A percentile compares a stretch with the other conserved stretches of the same genome.
These are phyloP conservation scores for Echeveria elegans DNA, from an alignment of 164 flowering plant species.

Conservation along the genomic window DNA sequence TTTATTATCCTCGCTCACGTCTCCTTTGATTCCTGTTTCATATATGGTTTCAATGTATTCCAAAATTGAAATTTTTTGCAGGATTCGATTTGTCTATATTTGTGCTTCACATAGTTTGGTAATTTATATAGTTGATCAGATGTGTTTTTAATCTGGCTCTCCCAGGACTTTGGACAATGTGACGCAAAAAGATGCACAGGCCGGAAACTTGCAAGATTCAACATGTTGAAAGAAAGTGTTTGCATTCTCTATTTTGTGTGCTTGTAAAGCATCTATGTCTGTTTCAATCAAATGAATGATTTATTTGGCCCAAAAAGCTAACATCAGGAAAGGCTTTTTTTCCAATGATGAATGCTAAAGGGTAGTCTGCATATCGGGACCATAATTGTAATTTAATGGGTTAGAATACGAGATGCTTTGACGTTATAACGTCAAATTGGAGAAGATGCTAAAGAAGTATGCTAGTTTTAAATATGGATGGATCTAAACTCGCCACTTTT, in stretches of 20 bases:
- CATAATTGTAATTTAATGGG: neutral
- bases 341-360: neutral
- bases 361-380: neutral
- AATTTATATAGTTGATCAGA: neutral
- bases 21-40: no score
- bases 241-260: neutral
- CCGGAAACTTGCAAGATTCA: constrained; percentile 92
- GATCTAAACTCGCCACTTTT: no score
- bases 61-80: no score
- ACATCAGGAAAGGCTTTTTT: neutral
- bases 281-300: neutral
- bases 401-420: no score
- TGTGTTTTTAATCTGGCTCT: constrained; percentile 12
- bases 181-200: constrained; percentile 98
- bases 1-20: no score
- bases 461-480: no score
- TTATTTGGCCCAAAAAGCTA: no score
- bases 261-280: neutral
- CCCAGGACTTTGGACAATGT: constrained; percentile 95
- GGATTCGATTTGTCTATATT: no score
- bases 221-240: constrained; percentile 47
- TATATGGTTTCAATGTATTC: no score
- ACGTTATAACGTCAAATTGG: no score
- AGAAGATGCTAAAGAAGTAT: no score
- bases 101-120: no score